These are phyloP conservation scores for Panus rudis DNA, from an alignment of 768 basidiomycete species.

Conservation along the genomic window DNA sequence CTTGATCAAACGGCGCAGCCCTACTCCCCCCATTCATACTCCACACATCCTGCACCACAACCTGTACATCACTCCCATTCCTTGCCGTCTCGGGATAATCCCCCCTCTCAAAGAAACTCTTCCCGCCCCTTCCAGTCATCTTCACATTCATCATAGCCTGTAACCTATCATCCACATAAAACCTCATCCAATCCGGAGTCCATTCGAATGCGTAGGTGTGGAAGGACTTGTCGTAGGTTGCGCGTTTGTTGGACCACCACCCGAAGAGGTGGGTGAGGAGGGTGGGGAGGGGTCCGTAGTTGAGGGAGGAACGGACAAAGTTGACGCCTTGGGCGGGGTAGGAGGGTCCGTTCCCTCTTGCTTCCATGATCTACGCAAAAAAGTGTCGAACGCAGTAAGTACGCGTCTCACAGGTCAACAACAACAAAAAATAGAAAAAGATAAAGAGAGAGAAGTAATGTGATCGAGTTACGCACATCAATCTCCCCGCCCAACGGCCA, in stretches of 20 bases:
- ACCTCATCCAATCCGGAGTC: slow-evolving; percentile 48
- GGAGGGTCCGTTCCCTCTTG: slow-evolving; percentile 39
- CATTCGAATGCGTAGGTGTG: slow-evolving; percentile 55
- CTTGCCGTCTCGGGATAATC: slow-evolving; percentile 43
- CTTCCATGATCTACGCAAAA: slow-evolving; percentile 44
- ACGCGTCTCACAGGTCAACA: background rate
- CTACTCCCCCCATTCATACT: slow-evolving; percentile 33
- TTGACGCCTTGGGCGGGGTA: slow-evolving; percentile 38
- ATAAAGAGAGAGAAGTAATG: too few species aligned
- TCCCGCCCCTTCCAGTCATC: slow-evolving; percentile 33
- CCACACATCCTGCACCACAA: slow-evolving; percentile 44
- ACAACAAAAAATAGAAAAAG: background rate
- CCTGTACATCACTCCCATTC: slow-evolving; percentile 33
- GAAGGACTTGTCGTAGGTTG: slow-evolving; percentile 40
- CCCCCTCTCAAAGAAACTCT: slow-evolving; percentile 46
- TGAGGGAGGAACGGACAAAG: slow-evolving; percentile 50
- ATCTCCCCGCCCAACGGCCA: slow-evolving; percentile 57
- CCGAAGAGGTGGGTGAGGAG: slow-evolving; percentile 37
- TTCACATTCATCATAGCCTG: slow-evolving; percentile 45
- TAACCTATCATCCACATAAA: slow-evolving; percentile 47
- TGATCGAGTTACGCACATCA: slow-evolving; percentile 36
- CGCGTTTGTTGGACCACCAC: slow-evolving; percentile 36
- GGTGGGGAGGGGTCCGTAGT: slow-evolving; percentile 54
- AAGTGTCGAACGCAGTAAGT: background rate
- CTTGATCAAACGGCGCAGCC: slow-evolving; percentile 50